Percentiles rank a stretch among this genome's conserved stretches.
Conservation (phyloP, 2,329 filamentous ascomycete genomes). For the Sporothrix curviconia region DNA sequence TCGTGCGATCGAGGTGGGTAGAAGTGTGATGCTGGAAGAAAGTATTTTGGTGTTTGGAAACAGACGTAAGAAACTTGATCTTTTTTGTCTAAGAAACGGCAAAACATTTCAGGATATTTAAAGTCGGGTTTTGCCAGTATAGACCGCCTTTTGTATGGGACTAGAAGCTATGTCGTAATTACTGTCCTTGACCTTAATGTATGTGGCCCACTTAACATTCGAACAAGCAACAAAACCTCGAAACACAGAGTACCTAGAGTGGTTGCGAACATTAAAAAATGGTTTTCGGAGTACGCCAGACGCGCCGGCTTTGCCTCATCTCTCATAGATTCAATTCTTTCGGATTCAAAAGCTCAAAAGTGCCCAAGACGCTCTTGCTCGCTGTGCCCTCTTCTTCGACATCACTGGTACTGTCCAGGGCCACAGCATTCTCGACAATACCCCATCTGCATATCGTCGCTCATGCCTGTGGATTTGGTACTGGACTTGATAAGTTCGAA, state of each 20-base stretch:
- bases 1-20: no score
- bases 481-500: slow-evolving; percentile 26
- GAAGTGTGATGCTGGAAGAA: no score
- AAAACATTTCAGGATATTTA: no score
- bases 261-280: neutral
- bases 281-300: no score
- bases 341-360: slow-evolving; percentile 24
- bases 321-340: neutral
- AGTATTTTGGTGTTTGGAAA: no score
- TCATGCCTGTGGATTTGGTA: neutral
- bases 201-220: no score
- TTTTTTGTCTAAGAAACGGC: no score
- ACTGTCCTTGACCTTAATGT: no score
- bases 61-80: no score
- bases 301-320: neutral
- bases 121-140: neutral
- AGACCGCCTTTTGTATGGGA: neutral
- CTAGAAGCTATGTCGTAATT: neutral
- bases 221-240: no score
- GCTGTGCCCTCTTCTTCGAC: slow-evolving; percentile 33
- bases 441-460: neutral
- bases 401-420: neutral
- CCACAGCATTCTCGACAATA: slow-evolving; percentile 1
- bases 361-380: slow-evolving; percentile 35
- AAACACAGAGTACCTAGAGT: no score